Percentiles rank a stretch among this genome's conserved stretches.
Evolutionary conservation across 306 rosid genomes (phyloP).

Genomic region (Prunus dulcis): DNA sequence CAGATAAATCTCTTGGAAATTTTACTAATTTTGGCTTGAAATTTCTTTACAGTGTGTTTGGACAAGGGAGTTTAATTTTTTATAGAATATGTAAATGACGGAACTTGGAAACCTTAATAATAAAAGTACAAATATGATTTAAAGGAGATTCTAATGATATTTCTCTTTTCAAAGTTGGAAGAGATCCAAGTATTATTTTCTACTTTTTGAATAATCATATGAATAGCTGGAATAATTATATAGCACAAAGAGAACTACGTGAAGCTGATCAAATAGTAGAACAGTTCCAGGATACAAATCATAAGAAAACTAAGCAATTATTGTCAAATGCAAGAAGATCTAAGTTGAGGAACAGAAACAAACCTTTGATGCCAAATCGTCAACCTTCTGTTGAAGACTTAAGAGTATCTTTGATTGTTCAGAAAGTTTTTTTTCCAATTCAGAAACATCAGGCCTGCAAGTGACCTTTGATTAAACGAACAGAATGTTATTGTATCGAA

Average conservation of each 20-base stretch:
- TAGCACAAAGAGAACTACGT: neutral
- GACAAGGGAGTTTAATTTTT: too few species aligned
- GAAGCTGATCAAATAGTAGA: slow-evolving; percentile 7
- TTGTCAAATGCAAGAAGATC: neutral
- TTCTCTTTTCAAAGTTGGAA: too few species aligned
- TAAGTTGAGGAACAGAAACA: neutral
- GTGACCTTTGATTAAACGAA: slow-evolving; percentile 32
- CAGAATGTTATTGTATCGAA: slow-evolving; percentile 24
- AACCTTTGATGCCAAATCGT: slow-evolving; percentile 95
- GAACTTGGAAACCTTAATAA: too few species aligned
- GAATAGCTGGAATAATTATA: neutral
- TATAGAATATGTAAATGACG: too few species aligned
- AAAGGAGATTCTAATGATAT: too few species aligned
- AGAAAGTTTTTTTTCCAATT: slow-evolving; percentile 82
- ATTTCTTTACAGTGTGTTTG: too few species aligned
- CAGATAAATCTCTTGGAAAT: too few species aligned
- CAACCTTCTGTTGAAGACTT: slow-evolving; percentile 92
- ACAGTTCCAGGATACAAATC: neutral
- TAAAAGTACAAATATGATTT: too few species aligned
- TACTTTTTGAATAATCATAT: too few species aligned
- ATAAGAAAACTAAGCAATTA: neutral
- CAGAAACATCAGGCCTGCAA: slow-evolving; percentile 93
- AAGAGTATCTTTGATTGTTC: slow-evolving; percentile 81
- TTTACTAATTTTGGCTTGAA: too few species aligned
- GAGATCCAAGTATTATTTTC: too few species aligned